Base-by-base conservation (phyloP, 164 flowering plant species). In the Magnolia officinalis region DNA sequence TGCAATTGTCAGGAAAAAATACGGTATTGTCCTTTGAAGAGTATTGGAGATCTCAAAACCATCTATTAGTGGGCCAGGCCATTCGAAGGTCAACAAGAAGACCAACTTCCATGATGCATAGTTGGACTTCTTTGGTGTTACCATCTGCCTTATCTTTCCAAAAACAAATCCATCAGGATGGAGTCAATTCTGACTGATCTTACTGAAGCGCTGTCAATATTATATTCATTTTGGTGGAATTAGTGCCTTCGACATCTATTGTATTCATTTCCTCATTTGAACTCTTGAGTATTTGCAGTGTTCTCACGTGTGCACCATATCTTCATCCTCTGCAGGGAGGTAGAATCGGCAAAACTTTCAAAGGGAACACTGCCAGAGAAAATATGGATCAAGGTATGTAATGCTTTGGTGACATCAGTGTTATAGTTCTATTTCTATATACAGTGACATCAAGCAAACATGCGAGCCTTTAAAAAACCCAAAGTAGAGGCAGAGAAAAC, bases 381-480 rank as follows among this genome's bases (percentile, higher is more conserved):
- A 72, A 77, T 94, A 63, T 91, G 97, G 96, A 68, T 88, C 50
- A 94, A 94, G 93, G 98, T 94, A 20, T 24, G 45, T 24, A 49
- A 10, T 50, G 16, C 29, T 67, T 50, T 14, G 26, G 9, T 64
- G 67, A 64, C 29, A 18, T 14, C 9, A 31, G 29, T 68, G 71
- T 14, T 68, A 26, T 26, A 26, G 29, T 26, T 26, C 29, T 26
- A 63, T 63, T 13, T 63, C 19, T 63, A 63, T 63, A 26, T 11
- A 66, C 13, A 10, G 26, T 8, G 69, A 66, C 69, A 21, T 66
- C 4, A 66, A 66, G 16, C 9, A 65, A 64, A 64, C 9, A 29
- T 68, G 20, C 71, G 6, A 13, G 49, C 49, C 71, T 68, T 68
- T 29, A 65, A n/a, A 65, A 4, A 24, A 65, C 68, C 16, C 68